Base-by-base conservation (phyloP, 2,329 filamentous ascomycete species). In the Aspergillus sp. region DNA sequence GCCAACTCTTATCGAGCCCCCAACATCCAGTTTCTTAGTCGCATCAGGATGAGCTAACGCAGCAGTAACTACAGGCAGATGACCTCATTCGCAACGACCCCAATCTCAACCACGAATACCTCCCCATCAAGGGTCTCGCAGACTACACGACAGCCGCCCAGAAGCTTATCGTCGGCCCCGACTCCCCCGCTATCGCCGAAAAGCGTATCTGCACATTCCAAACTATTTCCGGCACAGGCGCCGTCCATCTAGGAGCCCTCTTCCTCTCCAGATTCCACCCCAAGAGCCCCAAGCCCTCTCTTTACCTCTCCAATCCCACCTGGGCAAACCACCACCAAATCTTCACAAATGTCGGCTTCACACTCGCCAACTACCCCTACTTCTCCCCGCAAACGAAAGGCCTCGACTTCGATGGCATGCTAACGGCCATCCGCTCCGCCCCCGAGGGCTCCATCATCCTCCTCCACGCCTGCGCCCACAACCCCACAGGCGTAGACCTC, bases 261-360 rank as follows among this genome's bases (percentile, higher is more conserved):
- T 99, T 99, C 87, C 88, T 99, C 60, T 82, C 90, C 75, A 93
- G 89, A 76, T 99, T 98, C 86, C 96, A 91, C 83, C 82, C 81
- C 57, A 21, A 44, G 21, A 39, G 21, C 33, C 77, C 70, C 74
- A 54, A 74, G 82, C 70, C 83, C 84, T 72, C 86, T 83, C 86
- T 96, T 78, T 97, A 96, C 83, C 83, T 98, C 76, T 96, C 92
- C 70, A 90, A 90, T 76, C 95, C 95, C 53, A 99, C 95, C 61
- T 99, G 95, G 95, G 92, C 90, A 66, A 99, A 99, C 81, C 95
- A 99, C 86, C 88, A 96, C 81, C 95, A 98, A 78, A 97, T 99
- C 82, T 96, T 99, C 81, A 85, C 82, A 77, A 98, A 98, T 73
- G 92, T 97, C 71, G 83, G 85, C 67, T 82, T 98, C 31, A 80